phyloP scores from a whole-genome alignment of 2,329 filamentous ascomycete genomes.

The Blumeria graminis region DNA sequence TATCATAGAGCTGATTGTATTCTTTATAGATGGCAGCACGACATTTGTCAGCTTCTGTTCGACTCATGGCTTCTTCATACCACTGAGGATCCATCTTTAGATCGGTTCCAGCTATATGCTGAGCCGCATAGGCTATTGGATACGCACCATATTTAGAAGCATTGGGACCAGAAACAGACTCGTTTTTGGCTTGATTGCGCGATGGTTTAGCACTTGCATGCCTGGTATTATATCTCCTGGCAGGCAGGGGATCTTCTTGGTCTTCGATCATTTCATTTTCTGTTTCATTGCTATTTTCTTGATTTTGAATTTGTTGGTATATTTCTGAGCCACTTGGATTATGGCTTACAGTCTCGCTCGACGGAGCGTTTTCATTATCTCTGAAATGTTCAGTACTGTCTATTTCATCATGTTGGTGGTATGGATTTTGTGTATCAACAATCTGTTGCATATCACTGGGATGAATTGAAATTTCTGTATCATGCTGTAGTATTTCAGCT shows the following conservation, averaged over 20 bases:
- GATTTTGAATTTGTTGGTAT: neutral
- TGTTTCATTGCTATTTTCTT: neutral
- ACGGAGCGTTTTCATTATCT: neutral
- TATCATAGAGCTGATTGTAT: neutral
- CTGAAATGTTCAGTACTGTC: neutral
- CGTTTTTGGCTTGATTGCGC: neutral
- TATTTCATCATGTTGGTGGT: neutral
- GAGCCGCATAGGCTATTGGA: neutral
- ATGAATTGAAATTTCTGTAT: too few relatives aligned
- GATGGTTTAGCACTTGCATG: neutral
- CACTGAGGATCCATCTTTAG: neutral
- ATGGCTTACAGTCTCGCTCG: neutral
- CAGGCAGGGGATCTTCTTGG: too few relatives aligned
- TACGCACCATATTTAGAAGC: neutral
- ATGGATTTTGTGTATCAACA: too few relatives aligned
- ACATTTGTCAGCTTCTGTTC: neutral
- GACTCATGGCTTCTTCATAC: neutral
- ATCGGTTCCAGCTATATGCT: neutral
- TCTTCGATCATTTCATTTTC: too few relatives aligned
- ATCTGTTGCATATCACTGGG: too few relatives aligned
- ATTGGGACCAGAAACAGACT: neutral
- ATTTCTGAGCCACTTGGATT: neutral
- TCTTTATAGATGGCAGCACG: neutral
- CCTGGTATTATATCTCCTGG: neutral
- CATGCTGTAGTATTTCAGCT: too few relatives aligned